Evolutionary conservation across 768 basidiomycete genomes (phyloP), one percentile per base, ranked within the genome.

Genomic region (Amanita pallidorosea): DNA sequence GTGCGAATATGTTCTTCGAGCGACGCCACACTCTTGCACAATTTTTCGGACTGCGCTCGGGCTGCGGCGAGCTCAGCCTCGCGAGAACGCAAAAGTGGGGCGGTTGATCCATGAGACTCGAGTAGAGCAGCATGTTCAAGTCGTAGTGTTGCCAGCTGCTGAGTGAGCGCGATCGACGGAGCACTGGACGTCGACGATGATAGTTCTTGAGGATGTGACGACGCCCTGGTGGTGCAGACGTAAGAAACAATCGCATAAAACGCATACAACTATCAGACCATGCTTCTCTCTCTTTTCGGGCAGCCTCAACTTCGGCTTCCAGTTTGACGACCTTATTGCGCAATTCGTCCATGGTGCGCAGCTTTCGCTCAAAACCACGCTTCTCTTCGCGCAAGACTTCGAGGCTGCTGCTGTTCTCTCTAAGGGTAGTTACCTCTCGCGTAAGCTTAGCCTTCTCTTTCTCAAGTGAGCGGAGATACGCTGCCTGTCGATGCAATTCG

Each of bases 311-410:
- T 57, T 86, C 82, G 0, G 75, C 84, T 56, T 87, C 83, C 29
- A 87, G 63, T 37, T 65, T 65, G 1, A 74, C 76, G 0, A 79
- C 72, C 56, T 71, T 69, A 58, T 76, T 77, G 23, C 81, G 66
- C 47, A 86, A 60, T 35, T 73, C 74, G 17, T 85, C 81, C 34
- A 75, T 63, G 2, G 66, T 67, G 12, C 56, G 57, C 7, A 81
- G 64, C 56, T 75, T 81, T 13, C 66, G 63, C 59, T 87, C 78
- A 40, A 90, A 62, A 0, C 72, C 71, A 5, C 79, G 70, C 54
- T 88, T 88, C 65, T 90, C 84, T 60, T 90, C 88, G 29, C 75
- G 70, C 33, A 91, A 60, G 2, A 90, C 80, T 53, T 87, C 85
- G 2, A 85, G 65, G 55, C 76, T 81, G 6, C 70, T 64, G n/a